Evolutionary conservation across 345 rosid species (phyloP).

Genomic region (Salix koriyanagi): DNA sequence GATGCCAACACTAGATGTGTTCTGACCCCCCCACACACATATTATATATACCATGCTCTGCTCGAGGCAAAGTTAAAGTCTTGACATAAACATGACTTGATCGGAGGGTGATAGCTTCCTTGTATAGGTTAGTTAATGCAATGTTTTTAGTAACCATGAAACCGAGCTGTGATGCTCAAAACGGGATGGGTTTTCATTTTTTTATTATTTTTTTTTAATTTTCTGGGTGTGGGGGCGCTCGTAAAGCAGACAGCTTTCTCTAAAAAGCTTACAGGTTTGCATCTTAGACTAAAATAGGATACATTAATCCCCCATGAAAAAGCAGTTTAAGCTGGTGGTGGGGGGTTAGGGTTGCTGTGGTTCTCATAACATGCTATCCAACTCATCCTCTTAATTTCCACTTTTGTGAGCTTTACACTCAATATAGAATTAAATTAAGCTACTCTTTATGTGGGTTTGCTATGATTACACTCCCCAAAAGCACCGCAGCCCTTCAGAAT

Average conservation of each 20-base stretch:
- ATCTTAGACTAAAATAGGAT: background rate
- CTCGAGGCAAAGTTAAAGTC: too few relatives aligned
- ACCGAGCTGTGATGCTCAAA: background rate
- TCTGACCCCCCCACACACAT: background rate
- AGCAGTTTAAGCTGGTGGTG: background rate
- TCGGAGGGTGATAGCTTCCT: background rate
- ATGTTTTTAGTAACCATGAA: background rate
- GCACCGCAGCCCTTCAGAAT: constrained; percentile 49
- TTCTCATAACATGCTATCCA: constrained; percentile 27
- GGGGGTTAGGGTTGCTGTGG: constrained; percentile 5
- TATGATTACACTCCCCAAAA: constrained; percentile 51
- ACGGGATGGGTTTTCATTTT: background rate
- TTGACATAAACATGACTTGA: too few relatives aligned
- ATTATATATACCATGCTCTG: background rate
- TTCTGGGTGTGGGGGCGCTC: background rate
- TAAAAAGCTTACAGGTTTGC: background rate
- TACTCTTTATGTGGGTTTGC: constrained; percentile 21
- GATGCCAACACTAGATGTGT: background rate
- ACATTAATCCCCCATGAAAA: background rate
- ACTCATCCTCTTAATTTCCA: constrained; percentile 27
- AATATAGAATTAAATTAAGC: constrained; percentile 27
- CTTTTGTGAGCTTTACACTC: constrained; percentile 32
- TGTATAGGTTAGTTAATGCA: background rate
- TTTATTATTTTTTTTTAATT: too few relatives aligned
- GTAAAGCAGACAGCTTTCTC: background rate